phyloP scores from a whole-genome alignment of 129 eudicot species.

The Heracleum sosnowskyi region DNA sequence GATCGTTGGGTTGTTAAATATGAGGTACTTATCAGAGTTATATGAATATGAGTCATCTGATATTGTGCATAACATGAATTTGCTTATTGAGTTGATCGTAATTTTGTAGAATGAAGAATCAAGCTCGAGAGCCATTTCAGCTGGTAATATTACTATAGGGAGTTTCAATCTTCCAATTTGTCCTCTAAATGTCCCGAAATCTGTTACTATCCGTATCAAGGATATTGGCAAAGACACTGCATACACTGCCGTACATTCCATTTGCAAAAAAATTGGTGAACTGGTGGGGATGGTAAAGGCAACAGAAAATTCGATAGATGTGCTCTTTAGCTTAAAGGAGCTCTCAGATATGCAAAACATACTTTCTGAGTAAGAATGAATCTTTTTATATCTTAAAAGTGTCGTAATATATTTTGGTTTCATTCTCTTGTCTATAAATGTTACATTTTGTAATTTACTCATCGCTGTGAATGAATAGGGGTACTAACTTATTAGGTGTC shows the following conservation, averaged over 20 bases:
- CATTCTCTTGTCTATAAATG: not conserved
- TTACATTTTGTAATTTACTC: not conserved
- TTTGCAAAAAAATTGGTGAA: conserved; percentile 23
- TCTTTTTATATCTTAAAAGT: not conserved
- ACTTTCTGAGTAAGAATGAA: conserved; percentile 22
- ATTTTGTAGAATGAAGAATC: conserved; percentile 25
- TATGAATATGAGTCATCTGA: not conserved
- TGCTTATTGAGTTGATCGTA: not conserved
- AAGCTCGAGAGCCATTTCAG: conserved; percentile 21
- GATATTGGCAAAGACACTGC: conserved; percentile 18
- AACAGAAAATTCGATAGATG: conserved; percentile 19
- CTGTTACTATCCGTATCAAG: conserved; percentile 22
- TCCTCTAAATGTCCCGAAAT: conserved; percentile 11
- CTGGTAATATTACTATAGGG: conserved; percentile 17
- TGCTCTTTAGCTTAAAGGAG: conserved; percentile 22
- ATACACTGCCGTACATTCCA: conserved; percentile 15
- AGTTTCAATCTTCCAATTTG: conserved; percentile 12
- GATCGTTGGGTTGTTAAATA: conserved; percentile 21
- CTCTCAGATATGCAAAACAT: conserved; percentile 8
- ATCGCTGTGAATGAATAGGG: not conserved
- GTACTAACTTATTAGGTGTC: not conserved
- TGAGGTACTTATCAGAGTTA: conserved; percentile 21
- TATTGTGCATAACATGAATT: not conserved
- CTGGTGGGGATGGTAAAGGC: conserved; percentile 23
- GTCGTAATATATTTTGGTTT: not conserved